These are phyloP conservation scores for Tympanopsis confertula DNA, from an alignment of 2,329 filamentous ascomycete genomes.

Conservation along the genomic window DNA sequence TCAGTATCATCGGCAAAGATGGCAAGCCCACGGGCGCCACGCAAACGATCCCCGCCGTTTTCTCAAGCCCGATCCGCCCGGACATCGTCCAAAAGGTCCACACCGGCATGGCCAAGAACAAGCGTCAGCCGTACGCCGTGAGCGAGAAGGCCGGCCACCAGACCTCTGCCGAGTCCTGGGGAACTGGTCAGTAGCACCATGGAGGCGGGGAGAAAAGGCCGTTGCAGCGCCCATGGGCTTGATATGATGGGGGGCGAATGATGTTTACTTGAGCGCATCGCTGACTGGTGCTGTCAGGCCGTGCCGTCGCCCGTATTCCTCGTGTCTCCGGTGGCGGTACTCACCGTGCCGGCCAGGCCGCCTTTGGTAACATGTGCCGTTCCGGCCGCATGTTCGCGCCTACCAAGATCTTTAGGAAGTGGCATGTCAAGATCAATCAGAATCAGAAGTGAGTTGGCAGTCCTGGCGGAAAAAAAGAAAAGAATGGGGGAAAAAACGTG, in stretches of 20 bases:
- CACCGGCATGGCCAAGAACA: conserved; percentile 99
- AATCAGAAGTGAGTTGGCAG: conserved; percentile 68
- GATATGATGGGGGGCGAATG: no score
- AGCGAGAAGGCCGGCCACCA: conserved; percentile 99
- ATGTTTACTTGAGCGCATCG: no score
- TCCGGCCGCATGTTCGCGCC: conserved; percentile 99
- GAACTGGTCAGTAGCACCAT: conserved; percentile 67
- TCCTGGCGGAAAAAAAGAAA: conserved; percentile 5
- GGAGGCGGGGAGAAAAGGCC: conserved; percentile 3
- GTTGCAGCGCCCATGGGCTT: no score
- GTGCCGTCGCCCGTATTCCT: conserved; percentile 98
- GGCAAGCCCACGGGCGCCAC: conserved; percentile 82
- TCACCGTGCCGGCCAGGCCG: conserved; percentile 98
- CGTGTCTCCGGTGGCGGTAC: conserved; percentile 99
- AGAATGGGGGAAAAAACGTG: conserved; percentile 3
- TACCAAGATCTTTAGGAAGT: conserved; percentile 99
- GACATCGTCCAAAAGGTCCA: conserved; percentile 99
- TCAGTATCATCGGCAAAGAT: conserved; percentile 94
- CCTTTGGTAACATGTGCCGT: conserved; percentile 99
- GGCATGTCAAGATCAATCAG: conserved; percentile 99
- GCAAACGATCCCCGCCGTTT: conserved; percentile 89
- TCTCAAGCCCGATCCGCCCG: conserved; percentile 91
- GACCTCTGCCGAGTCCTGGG: conserved; percentile 99
- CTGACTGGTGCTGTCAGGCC: conserved; percentile 60
- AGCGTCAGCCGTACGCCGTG: conserved; percentile 98